These are phyloP conservation scores for Hura crepitans DNA, from an alignment of 441 rosid genomes.

Conservation along the genomic window DNA sequence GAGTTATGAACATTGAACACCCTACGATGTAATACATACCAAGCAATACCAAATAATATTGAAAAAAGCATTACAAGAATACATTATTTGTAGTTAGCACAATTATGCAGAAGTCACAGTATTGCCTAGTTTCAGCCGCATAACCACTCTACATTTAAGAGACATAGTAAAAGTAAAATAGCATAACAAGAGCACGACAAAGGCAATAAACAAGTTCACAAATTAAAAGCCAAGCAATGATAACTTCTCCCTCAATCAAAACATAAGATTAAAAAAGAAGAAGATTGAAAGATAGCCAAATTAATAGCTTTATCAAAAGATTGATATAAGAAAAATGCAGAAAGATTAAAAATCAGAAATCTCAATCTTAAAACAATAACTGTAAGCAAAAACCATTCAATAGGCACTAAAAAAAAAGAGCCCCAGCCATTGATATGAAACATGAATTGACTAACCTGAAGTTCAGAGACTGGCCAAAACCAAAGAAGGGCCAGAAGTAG, in stretches of 20 bases:
- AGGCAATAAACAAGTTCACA: neutral
- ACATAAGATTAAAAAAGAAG: neutral
- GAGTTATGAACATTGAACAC: neutral
- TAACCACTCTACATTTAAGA: neutral
- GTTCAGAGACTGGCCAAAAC: conserved; percentile 86
- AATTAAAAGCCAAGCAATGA: neutral
- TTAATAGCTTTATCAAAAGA: neutral
- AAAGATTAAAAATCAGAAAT: neutral
- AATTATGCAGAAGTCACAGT: neutral
- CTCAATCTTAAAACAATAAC: neutral
- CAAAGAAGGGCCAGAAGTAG: conserved; percentile 81
- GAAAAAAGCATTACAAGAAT: neutral
- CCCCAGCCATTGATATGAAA: neutral
- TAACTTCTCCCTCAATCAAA: neutral
- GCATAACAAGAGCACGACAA: neutral
- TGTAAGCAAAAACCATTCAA: neutral
- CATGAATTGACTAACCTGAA: conserved; percentile 48
- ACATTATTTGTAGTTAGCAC: neutral
- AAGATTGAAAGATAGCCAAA: neutral
- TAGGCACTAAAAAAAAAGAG: neutral
- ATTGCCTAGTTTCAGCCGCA: neutral
- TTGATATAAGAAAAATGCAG: neutral
- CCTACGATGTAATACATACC: too few relatives aligned
- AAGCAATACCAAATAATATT: neutral
- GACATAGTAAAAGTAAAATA: neutral